These are phyloP conservation scores for Hanseniaspora meyeri DNA, from an alignment of 805 yeast species.

Conservation along the genomic window DNA sequence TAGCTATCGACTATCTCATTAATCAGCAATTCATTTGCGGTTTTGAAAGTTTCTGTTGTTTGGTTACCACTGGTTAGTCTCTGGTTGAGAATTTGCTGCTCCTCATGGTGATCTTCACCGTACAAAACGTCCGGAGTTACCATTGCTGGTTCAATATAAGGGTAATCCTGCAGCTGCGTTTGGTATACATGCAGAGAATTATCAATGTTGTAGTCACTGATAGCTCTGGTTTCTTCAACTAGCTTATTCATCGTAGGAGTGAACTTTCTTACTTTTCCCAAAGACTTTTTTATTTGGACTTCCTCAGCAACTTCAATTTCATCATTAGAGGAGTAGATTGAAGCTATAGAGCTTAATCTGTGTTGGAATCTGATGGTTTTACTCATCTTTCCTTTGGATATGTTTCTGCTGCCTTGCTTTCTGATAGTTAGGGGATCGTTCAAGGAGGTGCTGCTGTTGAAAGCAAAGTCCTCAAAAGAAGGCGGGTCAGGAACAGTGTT, in stretches of 20 bases:
- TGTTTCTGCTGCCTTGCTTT: neutral
- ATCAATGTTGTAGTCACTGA: neutral
- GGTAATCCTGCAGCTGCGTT: neutral
- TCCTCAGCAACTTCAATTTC: neutral
- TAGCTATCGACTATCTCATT: conserved; percentile 11
- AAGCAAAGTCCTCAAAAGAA: neutral
- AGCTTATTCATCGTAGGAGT: neutral
- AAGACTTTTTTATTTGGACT: neutral
- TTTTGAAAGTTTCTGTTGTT: conserved; percentile 4
- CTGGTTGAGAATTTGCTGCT: neutral
- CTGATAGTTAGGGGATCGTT: neutral
- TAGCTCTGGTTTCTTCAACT: neutral
- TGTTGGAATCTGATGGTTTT: conserved; percentile 10
- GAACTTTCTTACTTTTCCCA: neutral
- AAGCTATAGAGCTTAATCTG: conserved; percentile 10
- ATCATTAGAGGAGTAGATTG: neutral
- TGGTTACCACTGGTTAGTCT: neutral
- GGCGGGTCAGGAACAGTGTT: conserved; percentile 20
- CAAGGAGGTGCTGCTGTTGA: neutral
- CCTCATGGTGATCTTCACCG: conserved; percentile 7
- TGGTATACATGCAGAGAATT: neutral
- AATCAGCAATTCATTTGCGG: conserved; percentile 4
- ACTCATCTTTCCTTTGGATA: neutral
- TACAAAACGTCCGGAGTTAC: neutral
- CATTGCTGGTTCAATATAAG: neutral